Evolutionary conservation across 208 protist genomes (phyloP), one percentile per base, ranked within the genome.

Genomic region (Acanthamoeba quina): DNA sequence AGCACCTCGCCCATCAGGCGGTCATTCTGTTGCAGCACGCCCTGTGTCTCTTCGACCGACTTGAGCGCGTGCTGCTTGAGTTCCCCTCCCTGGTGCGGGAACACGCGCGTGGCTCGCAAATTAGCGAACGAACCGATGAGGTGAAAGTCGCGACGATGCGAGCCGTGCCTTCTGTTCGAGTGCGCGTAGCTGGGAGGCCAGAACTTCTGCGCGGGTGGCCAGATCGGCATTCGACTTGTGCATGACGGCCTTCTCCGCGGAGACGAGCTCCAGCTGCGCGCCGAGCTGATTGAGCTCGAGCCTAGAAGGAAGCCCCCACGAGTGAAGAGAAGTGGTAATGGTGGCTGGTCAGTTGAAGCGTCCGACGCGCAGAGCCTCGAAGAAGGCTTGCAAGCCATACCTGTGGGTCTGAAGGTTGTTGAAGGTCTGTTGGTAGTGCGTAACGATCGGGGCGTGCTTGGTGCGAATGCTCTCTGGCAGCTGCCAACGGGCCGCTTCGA

Each of bases 401-500:
- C 78, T 49, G 78, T 86, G 54, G 31, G 19, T 17, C 37, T 86
- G 78, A 29, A 86, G 78, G 44, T 60, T 86, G 54, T 37, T 52
- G 29, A 60, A n/a, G 54, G 58, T 26, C 44, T 86, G 47, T 17
- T 60, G 47, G 44, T 86, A 86, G 21, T 86, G 54, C 21, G 78
- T 64, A 15, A 86, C 49, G 54, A 86, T 29, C 31, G 78, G 78
- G 5, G 78, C 17, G 44, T 86, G 78, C 44, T 86, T 86, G 2
- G 44, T 41, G 29, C 78, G 78, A 29, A 86, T 64, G 54, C n/a
- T 41, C 54, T 86, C 78, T 5, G 78, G 78, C 47, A 86, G 78
- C 44, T 86, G 49, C 47, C 54, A 52, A 13, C 78, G 78, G 31
- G 49, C 78, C n/a, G 49, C 54, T 86, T 86, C 78, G n/a, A 86